A percentile compares a stretch with the other conserved stretches of the same genome.
Evolutionary conservation across 192 early-diverging fungal genomes (phyloP).

Genomic region (Coemansia sp.): DNA sequence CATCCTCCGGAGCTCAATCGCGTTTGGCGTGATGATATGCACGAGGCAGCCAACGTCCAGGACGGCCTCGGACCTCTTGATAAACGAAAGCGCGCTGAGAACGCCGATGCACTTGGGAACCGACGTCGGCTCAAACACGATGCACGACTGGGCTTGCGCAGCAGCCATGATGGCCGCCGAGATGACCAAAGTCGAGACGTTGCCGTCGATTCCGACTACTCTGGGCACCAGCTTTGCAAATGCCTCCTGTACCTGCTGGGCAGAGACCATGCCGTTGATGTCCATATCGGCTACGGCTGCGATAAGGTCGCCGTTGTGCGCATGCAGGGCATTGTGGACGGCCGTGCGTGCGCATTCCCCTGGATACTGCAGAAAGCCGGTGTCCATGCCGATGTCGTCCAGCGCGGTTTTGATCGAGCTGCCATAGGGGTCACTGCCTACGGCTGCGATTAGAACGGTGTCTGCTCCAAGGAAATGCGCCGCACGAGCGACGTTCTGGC

Average conservation of each 20-base stretch:
- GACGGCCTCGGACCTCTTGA: slow-evolving; percentile 18
- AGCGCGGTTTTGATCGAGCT: slow-evolving; percentile 55
- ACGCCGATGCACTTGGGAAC: slow-evolving; percentile 70
- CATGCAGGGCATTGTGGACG: slow-evolving; percentile 78
- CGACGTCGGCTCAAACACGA: slow-evolving; percentile 92
- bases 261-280: slow-evolving; percentile 61
- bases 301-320: slow-evolving; percentile 65
- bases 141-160: slow-evolving; percentile 13
- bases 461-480: slow-evolving; percentile 61
- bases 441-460: slow-evolving; percentile 61
- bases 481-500: slow-evolving; percentile 86
- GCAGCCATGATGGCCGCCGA: slow-evolving; percentile 46
- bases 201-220: slow-evolving; percentile 74
- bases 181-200: slow-evolving; percentile 56
- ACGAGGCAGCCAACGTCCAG: slow-evolving; percentile 25
- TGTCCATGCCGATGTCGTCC: slow-evolving; percentile 59
- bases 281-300: slow-evolving; percentile 92
- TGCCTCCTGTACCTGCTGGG: slow-evolving; percentile 12
- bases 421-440: slow-evolving; percentile 74
- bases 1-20: slow-evolving; percentile 67
- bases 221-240: slow-evolving; percentile 9
- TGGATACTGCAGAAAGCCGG: slow-evolving; percentile 21
- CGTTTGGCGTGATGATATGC: slow-evolving; percentile 69
- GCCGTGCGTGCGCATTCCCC: slow-evolving; percentile 57
- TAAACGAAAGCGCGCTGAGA: slow-evolving; percentile 47